Evolutionary conservation across 192 early-diverging fungal species (phyloP), one percentile per base, ranked within the genome.

Genomic region (Haplosporangium gracile): DNA sequence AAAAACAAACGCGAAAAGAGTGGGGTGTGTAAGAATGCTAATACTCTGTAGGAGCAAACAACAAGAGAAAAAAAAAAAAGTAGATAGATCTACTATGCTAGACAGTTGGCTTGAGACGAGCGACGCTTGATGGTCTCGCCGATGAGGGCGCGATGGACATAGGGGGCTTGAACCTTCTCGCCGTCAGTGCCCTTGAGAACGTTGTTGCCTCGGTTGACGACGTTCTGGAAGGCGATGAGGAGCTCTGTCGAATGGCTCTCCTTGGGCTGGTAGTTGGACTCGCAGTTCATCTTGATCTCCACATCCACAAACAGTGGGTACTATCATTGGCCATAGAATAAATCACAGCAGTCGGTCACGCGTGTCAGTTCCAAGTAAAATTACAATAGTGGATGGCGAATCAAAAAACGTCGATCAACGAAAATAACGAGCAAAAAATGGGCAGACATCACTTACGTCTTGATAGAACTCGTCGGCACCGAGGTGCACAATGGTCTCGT

Each of bases 291-390:
- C 69, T 83, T 83, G 76, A 83, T 83, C 26, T 77, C 76, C 29
- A 83, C 82, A 51, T 83, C 82, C 71, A 83, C 82, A 24, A 83
- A 83, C 0, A 83, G n/a, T 2, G 82, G 82, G 69, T 83, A 83
- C 76, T 83, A 65, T 15, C 13, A 10, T 42, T 38, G 47, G 60
- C 60, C 42, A 11, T 39, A 43, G 51, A 74, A 68, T 10, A 72
- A 68, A 20, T 32, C 20, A 76, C 15, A 43, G 4, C 0, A 3
- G 34, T 53, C 24, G 15, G 8, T 36, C 38, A 18, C 24, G 38
- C 16, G 68, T 20, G 68, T 69, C 68, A 20, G 4, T 20, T 39
- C 68, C 6, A 36, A 63, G 57, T 63, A 63, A 63, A 7, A 69
- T 34, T 3, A 36, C 36, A 36, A 36, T 2, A 2, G 36, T 36